Evolutionary conservation across 1,139 yeast species (phyloP).

Genomic region (Ogataea hybrid): DNA sequence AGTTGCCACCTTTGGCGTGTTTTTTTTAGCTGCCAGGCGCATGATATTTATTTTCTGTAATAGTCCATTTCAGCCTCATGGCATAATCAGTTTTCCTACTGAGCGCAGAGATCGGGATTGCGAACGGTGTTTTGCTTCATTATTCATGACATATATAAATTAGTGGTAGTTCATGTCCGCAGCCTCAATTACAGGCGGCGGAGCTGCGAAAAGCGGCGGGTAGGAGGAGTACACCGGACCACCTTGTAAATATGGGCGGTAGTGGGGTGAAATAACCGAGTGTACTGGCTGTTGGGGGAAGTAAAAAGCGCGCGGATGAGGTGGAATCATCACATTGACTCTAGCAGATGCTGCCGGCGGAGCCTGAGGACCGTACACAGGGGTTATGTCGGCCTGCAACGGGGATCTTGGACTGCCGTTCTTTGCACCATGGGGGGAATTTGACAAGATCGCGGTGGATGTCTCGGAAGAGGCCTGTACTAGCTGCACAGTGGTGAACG

Average conservation of each 20-base stretch:
- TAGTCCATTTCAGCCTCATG: too few species aligned
- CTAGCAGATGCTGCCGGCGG: not conserved
- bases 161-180: not conserved
- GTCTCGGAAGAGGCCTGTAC: not conserved
- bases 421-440: not conserved
- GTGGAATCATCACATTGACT: not conserved
- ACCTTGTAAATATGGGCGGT: not conserved
- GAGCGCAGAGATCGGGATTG: too few species aligned
- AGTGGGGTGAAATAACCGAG: not conserved
- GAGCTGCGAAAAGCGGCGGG: not conserved
- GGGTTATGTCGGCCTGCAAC: not conserved
- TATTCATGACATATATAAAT: not conserved
- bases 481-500: not conserved
- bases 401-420: not conserved
- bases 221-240: not conserved
- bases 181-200: not conserved
- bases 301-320: constrained; percentile 1
- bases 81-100: too few species aligned
- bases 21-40: too few species aligned
- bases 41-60: too few species aligned
- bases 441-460: not conserved
- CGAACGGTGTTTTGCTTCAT: not conserved
- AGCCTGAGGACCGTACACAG: not conserved
- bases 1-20: too few species aligned
- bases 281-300: constrained; percentile 3